Conservation (phyloP, 2,329 filamentous ascomycete species). For the Corniculantispora saksenae region DNA sequence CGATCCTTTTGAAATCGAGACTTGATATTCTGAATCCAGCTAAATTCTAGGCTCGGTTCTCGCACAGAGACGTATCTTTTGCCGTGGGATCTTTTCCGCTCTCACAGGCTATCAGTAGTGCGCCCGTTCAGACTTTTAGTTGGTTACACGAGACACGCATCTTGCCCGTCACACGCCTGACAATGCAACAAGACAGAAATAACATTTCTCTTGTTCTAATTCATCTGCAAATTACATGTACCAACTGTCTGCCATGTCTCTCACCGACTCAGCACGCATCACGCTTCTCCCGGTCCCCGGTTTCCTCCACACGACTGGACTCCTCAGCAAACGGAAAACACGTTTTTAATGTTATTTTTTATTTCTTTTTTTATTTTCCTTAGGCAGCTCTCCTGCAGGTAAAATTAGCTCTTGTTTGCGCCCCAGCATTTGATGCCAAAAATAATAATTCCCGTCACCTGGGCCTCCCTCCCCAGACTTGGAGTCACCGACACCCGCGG, state of each 20-base stretch:
- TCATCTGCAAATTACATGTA: not conserved
- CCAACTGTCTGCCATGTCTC: too few relatives aligned
- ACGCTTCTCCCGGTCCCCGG: not conserved
- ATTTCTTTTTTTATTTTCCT: too few relatives aligned
- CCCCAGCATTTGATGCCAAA: slow-evolving; percentile 4
- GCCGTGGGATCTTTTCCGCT: not conserved
- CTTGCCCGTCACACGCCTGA: not conserved
- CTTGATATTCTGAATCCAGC: not conserved
- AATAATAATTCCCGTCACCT: slow-evolving; percentile 1
- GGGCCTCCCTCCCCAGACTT: not conserved
- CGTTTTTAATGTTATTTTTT: not conserved
- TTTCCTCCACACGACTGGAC: not conserved
- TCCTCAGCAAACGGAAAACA: slow-evolving; percentile 1
- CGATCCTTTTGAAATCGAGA: not conserved
- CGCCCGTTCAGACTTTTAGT: not conserved
- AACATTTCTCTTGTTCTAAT: not conserved
- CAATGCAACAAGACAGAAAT: not conserved
- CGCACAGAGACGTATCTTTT: not conserved
- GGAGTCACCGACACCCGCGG: not conserved
- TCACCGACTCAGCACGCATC: not conserved
- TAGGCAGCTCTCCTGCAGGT: not conserved
- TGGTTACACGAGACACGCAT: slow-evolving; percentile 6
- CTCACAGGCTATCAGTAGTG: not conserved
- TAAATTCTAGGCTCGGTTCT: not conserved
- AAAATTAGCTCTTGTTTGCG: not conserved